A percentile compares a stretch with the other conserved stretches of the same genome.
phyloP scores from a whole-genome alignment of 1,284 basidiomycete genomes.

The Hymenochaete sp. region DNA sequence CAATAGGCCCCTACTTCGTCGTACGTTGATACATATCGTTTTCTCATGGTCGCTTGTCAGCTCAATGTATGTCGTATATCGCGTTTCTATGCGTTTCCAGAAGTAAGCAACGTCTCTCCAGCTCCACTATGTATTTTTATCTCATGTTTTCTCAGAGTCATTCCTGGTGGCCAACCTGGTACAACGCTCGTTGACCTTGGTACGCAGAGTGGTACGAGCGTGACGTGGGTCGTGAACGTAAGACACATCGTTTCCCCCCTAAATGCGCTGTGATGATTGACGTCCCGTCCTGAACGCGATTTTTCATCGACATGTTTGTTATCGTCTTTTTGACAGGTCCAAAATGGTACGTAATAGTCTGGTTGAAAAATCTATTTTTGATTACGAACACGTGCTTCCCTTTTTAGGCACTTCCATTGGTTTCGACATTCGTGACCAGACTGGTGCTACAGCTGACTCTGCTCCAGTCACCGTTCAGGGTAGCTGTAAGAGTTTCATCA shows the following conservation, averaged over 20 bases:
- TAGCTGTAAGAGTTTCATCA: constrained; percentile 33
- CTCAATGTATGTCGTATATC: neutral
- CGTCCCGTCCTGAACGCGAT: neutral
- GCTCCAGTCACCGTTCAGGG: constrained; percentile 40
- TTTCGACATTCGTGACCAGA: constrained; percentile 44
- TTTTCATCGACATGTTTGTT: too few species aligned
- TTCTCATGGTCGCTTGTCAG: constrained; percentile 4
- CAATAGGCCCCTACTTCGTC: constrained; percentile 20
- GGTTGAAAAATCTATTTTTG: neutral
- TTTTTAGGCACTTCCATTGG: constrained; percentile 38
- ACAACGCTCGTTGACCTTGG: constrained; percentile 33
- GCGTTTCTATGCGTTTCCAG: constrained; percentile 17
- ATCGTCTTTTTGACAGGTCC: too few species aligned
- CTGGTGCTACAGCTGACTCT: constrained; percentile 37
- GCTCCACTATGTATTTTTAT: neutral
- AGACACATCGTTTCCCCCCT: constrained; percentile 20
- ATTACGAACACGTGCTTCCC: too few species aligned
- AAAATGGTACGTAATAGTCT: too few species aligned
- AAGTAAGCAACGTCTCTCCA: constrained; percentile 17
- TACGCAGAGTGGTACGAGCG: constrained; percentile 26
- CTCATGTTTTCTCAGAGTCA: constrained; percentile 28
- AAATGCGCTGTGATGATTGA: neutral
- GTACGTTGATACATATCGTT: constrained; percentile 7
- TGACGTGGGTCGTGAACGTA: constrained; percentile 44
- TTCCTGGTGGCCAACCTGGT: constrained; percentile 32